Evolutionary conservation across 805 yeast genomes (phyloP).

Genomic region (Hyphopichia homilentoma): DNA sequence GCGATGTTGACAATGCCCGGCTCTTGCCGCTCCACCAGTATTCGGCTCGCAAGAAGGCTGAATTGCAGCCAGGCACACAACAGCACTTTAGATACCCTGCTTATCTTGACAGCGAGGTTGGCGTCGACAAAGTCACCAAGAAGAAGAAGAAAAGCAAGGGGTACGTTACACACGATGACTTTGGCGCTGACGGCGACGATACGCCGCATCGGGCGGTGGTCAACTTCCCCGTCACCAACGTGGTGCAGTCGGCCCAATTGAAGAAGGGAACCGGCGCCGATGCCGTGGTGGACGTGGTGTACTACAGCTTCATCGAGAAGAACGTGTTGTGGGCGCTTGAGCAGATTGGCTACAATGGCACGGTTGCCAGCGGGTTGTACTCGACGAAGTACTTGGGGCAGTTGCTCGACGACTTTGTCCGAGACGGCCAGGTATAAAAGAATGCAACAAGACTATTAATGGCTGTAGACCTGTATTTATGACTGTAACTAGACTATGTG

Average conservation of each 20-base stretch:
- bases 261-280: slow-evolving; percentile 18
- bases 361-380: slow-evolving; percentile 18
- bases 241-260: slow-evolving; percentile 52
- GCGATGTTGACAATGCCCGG: slow-evolving; percentile 9
- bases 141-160: slow-evolving; percentile 49
- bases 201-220: slow-evolving; percentile 62
- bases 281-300: slow-evolving; percentile 60
- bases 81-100: background rate
- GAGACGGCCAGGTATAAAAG: too few species aligned
- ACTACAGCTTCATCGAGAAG: slow-evolving; percentile 66
- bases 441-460: too few species aligned
- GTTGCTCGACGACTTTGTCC: slow-evolving; percentile 29
- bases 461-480: background rate
- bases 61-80: background rate
- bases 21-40: slow-evolving; percentile 23
- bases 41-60: slow-evolving; percentile 2
- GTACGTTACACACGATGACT: slow-evolving; percentile 78
- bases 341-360: slow-evolving; percentile 20
- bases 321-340: slow-evolving; percentile 30
- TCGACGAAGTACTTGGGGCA: slow-evolving; percentile 31
- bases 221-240: slow-evolving; percentile 71
- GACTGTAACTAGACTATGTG: background rate
- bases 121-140: too few species aligned
- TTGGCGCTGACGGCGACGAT: slow-evolving; percentile 84
- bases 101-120: background rate